Evolutionary conservation across 495 filamentous ascomycete species (phyloP).

Genomic region (Talaromyces thailandensis): DNA sequence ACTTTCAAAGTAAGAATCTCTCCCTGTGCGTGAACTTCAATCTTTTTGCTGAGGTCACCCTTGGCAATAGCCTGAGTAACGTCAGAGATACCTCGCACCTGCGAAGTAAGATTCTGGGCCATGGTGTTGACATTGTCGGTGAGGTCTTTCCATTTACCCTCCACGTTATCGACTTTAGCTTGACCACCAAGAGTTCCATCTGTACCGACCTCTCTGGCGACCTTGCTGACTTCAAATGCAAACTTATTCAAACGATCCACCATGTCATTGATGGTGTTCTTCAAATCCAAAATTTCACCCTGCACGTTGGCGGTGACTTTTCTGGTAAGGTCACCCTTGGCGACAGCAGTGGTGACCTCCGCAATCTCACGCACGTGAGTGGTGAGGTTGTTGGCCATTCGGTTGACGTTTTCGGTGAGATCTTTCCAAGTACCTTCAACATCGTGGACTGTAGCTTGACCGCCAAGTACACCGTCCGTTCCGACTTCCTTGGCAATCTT

Average conservation of each 20-base stretch:
- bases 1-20: slow-evolving; percentile 91
- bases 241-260: slow-evolving; percentile 96
- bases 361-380: slow-evolving; percentile 98
- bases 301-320: slow-evolving; percentile 95
- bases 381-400: slow-evolving; percentile 97
- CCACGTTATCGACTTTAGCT: slow-evolving; percentile 92
- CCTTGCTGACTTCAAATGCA: slow-evolving; percentile 96
- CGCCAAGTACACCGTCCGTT: slow-evolving; percentile 89
- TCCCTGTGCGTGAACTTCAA: slow-evolving; percentile 90
- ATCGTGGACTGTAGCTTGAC: slow-evolving; percentile 93
- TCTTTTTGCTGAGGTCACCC: slow-evolving; percentile 90
- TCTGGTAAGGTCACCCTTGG: slow-evolving; percentile 85
- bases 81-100: slow-evolving; percentile 92
- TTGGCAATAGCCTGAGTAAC: slow-evolving; percentile 96
- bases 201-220: slow-evolving; percentile 95
- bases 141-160: slow-evolving; percentile 98
- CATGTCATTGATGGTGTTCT: slow-evolving; percentile 99
- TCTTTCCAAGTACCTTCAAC: slow-evolving; percentile 98
- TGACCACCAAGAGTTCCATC: slow-evolving; percentile 94
- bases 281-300: slow-evolving; percentile 90
- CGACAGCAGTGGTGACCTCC: slow-evolving; percentile 94
- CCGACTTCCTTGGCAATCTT: slow-evolving; percentile 97
- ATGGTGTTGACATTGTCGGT: slow-evolving; percentile 86
- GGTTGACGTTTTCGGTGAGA: slow-evolving; percentile 94
- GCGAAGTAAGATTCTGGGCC: slow-evolving; percentile 90